Conservation (phyloP, 306 rosid genomes). For the Dalbergia cochinchinensis region DNA sequence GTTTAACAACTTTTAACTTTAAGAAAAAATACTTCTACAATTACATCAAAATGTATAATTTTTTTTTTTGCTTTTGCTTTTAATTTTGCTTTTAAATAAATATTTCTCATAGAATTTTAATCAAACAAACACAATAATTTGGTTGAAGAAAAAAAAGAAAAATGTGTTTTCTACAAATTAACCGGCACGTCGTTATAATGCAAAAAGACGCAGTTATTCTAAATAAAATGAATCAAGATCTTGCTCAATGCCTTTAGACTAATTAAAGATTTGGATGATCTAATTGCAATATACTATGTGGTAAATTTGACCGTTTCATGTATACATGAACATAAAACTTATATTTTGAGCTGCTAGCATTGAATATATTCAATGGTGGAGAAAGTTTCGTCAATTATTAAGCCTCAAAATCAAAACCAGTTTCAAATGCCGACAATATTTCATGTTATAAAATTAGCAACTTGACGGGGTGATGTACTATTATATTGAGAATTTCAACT, state of each 20-base stretch:
- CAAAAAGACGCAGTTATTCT: background rate
- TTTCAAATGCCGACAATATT: background rate
- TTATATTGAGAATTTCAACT: conserved; percentile 22
- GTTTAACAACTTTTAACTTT: no score
- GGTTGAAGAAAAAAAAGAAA: background rate
- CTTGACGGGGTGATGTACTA: background rate
- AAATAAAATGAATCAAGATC: background rate
- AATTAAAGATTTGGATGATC: background rate
- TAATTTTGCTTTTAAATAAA: no score
- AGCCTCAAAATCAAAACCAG: background rate
- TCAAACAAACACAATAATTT: background rate
- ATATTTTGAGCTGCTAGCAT: background rate
- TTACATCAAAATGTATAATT: no score
- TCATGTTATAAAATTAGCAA: background rate
- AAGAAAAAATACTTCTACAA: no score
- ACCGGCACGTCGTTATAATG: background rate
- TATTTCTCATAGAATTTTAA: no score
- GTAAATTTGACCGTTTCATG: conserved; percentile 2
- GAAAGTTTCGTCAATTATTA: background rate
- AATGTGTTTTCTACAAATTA: background rate
- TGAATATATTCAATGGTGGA: conserved; percentile 8
- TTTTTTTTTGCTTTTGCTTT: no score
- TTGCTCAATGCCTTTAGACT: background rate
- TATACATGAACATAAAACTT: background rate
- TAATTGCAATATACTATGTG: background rate